These are phyloP conservation scores for Takakia lepidozioides DNA, from an alignment of 225 moss, liverwort and hornwort genomes.

Conservation along the genomic window DNA sequence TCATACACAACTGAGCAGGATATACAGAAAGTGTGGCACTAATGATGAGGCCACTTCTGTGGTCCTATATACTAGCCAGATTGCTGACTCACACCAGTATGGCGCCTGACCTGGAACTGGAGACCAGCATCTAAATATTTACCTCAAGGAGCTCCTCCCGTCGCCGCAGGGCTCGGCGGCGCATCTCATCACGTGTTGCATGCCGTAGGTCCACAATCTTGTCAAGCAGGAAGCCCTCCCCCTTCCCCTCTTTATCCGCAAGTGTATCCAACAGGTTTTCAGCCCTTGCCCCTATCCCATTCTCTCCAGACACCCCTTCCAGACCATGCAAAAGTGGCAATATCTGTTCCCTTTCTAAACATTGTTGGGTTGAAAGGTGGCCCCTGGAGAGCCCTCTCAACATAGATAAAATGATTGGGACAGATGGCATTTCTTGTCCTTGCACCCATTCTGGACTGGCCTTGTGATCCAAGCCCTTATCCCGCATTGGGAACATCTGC, in stretches of 20 bases:
- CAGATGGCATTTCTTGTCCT: slow-evolving; percentile 96
- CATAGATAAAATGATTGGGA: slow-evolving; percentile 92
- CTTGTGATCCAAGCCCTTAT: slow-evolving; percentile 79
- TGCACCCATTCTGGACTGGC: slow-evolving; percentile 95
- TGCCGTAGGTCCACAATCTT: slow-evolving; percentile 72
- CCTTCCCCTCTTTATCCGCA: slow-evolving; percentile 86
- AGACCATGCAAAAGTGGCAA: slow-evolving; percentile 85
- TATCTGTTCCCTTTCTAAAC: slow-evolving; percentile 71
- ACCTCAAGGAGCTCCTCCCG: slow-evolving; percentile 94
- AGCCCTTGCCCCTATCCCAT: slow-evolving; percentile 94
- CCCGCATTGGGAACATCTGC: slow-evolving; percentile 67
- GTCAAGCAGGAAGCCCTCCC: slow-evolving; percentile 74
- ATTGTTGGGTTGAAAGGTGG: slow-evolving; percentile 66
- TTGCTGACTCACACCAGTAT: too few relatives aligned
- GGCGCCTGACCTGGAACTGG: too few relatives aligned
- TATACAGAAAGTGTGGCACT: too few relatives aligned
- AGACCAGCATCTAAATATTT: background rate
- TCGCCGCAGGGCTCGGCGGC: slow-evolving; percentile 75
- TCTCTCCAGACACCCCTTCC: slow-evolving; percentile 95
- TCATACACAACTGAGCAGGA: too few relatives aligned
- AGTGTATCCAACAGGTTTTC: slow-evolving; percentile 95
- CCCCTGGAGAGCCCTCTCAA: slow-evolving; percentile 88
- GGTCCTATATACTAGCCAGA: too few relatives aligned
- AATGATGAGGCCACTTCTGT: too few relatives aligned
- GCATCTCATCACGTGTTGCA: slow-evolving; percentile 92